Percentiles rank a stretch among this genome's conserved stretches.
phyloP scores from a whole-genome alignment of 1,139 yeast species.

The Magnusiomyces clavatus region DNA sequence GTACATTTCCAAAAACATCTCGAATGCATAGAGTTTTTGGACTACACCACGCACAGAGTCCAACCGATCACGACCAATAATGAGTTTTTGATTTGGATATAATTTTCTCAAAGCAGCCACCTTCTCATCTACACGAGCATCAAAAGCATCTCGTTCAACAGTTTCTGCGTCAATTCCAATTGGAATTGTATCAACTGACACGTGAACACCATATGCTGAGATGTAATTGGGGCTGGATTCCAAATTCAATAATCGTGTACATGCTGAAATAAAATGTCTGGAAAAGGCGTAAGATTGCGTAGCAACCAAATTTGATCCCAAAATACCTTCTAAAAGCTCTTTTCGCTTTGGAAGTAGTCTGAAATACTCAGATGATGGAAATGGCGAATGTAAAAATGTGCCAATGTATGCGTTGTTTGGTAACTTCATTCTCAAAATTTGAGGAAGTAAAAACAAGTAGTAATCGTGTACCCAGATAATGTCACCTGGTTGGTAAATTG shows the following conservation, averaged over 20 bases:
- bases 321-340: constrained; percentile 77
- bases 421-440: constrained; percentile 70
- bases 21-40: constrained; percentile 90
- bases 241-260: constrained; percentile 34
- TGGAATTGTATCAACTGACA: constrained; percentile 68
- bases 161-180: constrained; percentile 74
- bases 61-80: constrained; percentile 91
- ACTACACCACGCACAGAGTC: constrained; percentile 96
- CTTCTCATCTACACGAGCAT: constrained; percentile 38
- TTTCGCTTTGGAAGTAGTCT: constrained; percentile 78
- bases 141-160: constrained; percentile 43
- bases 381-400: constrained; percentile 54
- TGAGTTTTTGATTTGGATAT: constrained; percentile 69
- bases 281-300: constrained; percentile 84
- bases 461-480: constrained; percentile 94
- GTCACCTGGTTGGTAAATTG: constrained; percentile 80
- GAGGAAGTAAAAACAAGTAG: constrained; percentile 77
- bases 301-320: constrained; percentile 80
- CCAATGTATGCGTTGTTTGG: constrained; percentile 72
- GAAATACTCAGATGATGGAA: constrained; percentile 94
- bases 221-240: constrained; percentile 47
- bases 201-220: constrained; percentile 67
- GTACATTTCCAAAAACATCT: constrained; percentile 75
- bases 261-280: constrained; percentile 86
- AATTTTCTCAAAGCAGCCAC: constrained; percentile 49